Evolutionary conservation across 805 yeast species (phyloP).

Genomic region (Metschnikowia colocasiae): DNA sequence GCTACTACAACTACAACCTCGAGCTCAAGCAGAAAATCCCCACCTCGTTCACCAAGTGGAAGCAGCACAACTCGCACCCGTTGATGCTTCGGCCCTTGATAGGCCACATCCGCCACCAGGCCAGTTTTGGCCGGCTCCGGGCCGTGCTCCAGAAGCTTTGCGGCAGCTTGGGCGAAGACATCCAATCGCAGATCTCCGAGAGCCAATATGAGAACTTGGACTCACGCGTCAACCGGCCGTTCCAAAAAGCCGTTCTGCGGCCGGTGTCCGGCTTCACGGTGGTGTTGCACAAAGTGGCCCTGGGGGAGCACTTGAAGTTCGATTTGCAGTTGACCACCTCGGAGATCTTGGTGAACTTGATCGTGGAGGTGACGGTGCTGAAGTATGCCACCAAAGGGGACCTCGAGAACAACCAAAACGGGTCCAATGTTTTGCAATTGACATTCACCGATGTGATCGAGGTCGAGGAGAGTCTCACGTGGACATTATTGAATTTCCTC

Average conservation of each 20-base stretch:
- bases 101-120: conserved; percentile 56
- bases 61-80: conserved; percentile 41
- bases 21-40: conserved; percentile 45
- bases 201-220: conserved; percentile 27
- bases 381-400: conserved; percentile 26
- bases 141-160: conserved; percentile 27
- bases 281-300: conserved; percentile 20
- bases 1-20: conserved; percentile 49
- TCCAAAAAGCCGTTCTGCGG: conserved; percentile 36
- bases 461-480: conserved; percentile 52
- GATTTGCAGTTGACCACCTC: conserved; percentile 34
- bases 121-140: conserved; percentile 28
- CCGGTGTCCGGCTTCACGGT: conserved; percentile 33
- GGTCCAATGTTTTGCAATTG: conserved; percentile 41
- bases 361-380: conserved; percentile 33
- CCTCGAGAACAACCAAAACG: conserved; percentile 27
- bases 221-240: conserved; percentile 26
- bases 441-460: conserved; percentile 50
- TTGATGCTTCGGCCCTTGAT: conserved; percentile 53
- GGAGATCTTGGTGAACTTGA: conserved; percentile 40
- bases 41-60: conserved; percentile 44
- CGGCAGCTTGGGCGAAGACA: conserved; percentile 9
- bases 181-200: conserved; percentile 7
- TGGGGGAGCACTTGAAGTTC: conserved; percentile 22
- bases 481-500: conserved; percentile 44